Evolutionary conservation across 176 grass and related monocot species (phyloP).

Genomic region (Musa acuminata): DNA sequence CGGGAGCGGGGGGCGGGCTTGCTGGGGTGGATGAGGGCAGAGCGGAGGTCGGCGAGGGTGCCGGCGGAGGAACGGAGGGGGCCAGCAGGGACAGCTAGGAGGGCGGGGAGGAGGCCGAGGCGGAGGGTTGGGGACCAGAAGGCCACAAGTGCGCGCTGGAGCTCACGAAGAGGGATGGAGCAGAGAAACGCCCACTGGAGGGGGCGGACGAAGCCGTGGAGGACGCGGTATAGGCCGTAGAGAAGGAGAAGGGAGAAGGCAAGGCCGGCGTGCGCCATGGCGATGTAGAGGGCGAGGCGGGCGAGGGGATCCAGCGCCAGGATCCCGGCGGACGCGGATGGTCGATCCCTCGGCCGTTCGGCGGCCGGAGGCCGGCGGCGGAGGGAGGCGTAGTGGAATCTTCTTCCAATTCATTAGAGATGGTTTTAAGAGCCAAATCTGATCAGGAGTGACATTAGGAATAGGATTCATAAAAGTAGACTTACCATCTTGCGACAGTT

Average conservation of each 20-base stretch:
- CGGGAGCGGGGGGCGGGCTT: constrained; percentile 22
- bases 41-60: constrained; percentile 66
- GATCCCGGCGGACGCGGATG: too few species aligned
- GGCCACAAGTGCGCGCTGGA: constrained; percentile 61
- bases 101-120: constrained; percentile 38
- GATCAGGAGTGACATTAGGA: too few species aligned
- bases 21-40: constrained; percentile 45
- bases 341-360: too few species aligned
- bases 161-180: constrained; percentile 88
- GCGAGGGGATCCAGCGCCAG: constrained; percentile 14
- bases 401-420: too few species aligned
- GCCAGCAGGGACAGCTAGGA: constrained; percentile 75
- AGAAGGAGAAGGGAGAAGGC: constrained; percentile 67
- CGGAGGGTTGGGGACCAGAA: constrained; percentile 84
- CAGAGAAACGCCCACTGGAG: constrained; percentile 93
- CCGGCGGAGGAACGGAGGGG: constrained; percentile 35
- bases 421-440: too few species aligned
- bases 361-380: constrained; percentile 1
- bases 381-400: constrained; percentile 41
- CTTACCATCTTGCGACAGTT: too few species aligned
- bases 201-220: constrained; percentile 92
- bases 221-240: constrained; percentile 74
- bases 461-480: too few species aligned
- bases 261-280: constrained; percentile 92
- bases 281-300: constrained; percentile 83